Evolutionary conservation across 108 stramenopile genomes (phyloP), one percentile per base, ranked within the genome.

Genomic region (Cyclotella kingstonii): DNA sequence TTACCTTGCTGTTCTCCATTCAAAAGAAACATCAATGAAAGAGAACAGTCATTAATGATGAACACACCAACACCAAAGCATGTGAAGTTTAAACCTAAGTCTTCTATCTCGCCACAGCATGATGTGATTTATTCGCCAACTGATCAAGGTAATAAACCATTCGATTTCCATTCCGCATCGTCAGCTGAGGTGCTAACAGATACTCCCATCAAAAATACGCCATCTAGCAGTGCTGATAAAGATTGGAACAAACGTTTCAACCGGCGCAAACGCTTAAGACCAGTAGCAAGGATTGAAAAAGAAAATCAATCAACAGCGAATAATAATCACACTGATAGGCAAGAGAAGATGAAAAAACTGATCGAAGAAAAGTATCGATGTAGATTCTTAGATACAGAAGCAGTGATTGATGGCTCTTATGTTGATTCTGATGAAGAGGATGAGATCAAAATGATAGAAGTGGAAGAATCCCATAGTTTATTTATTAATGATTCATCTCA

Each of bases 401-500:
- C 81, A n/a, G 83, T 79, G n/a, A 41, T 44, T 14, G 78, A 54
- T 44, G 69, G 54, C 38, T 63, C 54, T 25, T 62, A 58, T 29
- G 62, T 78, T 21, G 85, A 84, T 45, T 63, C 53, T 18, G 81
- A 61, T 28, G 88, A 88, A 44, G 82, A 87, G 22, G 81, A 84
- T 18, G 68, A 57, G 2, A 26, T 84, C 9, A 51, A 63, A 30
- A 65, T 44, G 29, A 59, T 85, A 3, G 93, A 94, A 46, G 90
- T 84, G 21, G 88, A 84, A 48, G 82, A 87, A 33, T 73, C 71
- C 4, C 51, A 78, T n/a, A 70, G 73, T 43, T 78, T 81, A 38
- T 94, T 94, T 56, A 94, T 94, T 31, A 94, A 94, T 60, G 89
- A 94, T 73, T 74, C 85, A 0, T 62, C 81, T 21, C 85, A 89